These are phyloP conservation scores for Raphanus sativus DNA, from an alignment of 345 rosid genomes.

Conservation along the genomic window DNA sequence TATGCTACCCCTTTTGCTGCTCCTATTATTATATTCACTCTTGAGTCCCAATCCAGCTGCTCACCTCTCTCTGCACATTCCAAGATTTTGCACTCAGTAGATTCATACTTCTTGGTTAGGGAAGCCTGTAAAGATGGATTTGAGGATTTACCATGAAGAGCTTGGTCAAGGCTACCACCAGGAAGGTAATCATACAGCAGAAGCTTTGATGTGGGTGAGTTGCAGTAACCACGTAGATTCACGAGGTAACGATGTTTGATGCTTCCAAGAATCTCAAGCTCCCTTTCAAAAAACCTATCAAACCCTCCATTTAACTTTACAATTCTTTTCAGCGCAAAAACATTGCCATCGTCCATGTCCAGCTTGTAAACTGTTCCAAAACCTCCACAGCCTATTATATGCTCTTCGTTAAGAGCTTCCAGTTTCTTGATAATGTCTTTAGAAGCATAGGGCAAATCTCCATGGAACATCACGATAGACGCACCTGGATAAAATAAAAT, in stretches of 20 bases:
- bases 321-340: conserved; percentile 87
- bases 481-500: conserved; percentile 63
- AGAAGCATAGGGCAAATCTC: conserved; percentile 85
- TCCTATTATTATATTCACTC: conserved; percentile 85
- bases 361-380: conserved; percentile 96
- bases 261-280: conserved; percentile 98
- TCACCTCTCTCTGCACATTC: conserved; percentile 74
- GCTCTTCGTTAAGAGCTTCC: conserved; percentile 82
- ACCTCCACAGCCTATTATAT: conserved; percentile 89
- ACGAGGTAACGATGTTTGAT: conserved; percentile 93
- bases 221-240: conserved; percentile 95
- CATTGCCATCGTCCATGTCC: conserved; percentile 93
- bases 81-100: conserved; percentile 4
- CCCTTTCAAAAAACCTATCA: conserved; percentile 94
- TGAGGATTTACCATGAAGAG: conserved; percentile 75
- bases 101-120: background rate
- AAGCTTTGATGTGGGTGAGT: conserved; percentile 85
- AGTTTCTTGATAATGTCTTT: background rate
- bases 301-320: conserved; percentile 87
- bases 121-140: background rate
- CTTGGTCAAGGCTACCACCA: conserved; percentile 94
- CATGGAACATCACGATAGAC: conserved; percentile 96
- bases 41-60: conserved; percentile 92
- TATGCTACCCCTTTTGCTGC: conserved; percentile 97
- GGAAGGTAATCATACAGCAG: conserved; percentile 86